Conservation (phyloP, 2,329 filamentous ascomycete species). For the Sarocladium brachiariae region DNA sequence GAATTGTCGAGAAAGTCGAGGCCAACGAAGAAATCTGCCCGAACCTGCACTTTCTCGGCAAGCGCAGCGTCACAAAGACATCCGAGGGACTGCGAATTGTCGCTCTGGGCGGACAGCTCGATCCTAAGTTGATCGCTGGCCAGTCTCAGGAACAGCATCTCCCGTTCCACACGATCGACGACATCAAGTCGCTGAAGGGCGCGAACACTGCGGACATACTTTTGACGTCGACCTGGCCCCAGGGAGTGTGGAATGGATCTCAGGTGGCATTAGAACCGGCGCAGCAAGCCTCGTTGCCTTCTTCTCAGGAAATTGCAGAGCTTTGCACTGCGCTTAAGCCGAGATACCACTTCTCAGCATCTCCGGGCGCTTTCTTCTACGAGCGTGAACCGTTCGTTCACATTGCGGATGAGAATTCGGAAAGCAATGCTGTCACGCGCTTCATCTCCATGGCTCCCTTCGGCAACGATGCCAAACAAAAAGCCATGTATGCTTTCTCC, state of each 20-base stretch:
- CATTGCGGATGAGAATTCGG: slow-evolving; percentile 35
- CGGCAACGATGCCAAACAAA: slow-evolving; percentile 70
- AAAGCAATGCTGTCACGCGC: slow-evolving; percentile 61
- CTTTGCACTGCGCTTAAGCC: slow-evolving; percentile 75
- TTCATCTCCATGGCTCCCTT: slow-evolving; percentile 85
- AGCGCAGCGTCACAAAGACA: slow-evolving; percentile 81
- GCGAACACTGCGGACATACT: slow-evolving; percentile 80
- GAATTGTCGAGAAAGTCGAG: slow-evolving; percentile 67
- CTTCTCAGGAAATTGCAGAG: slow-evolving; percentile 66
- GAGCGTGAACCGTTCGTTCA: slow-evolving; percentile 93
- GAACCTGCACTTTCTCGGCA: slow-evolving; percentile 88
- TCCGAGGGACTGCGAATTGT: slow-evolving; percentile 84
- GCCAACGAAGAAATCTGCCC: slow-evolving; percentile 69
- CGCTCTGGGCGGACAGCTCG: slow-evolving; percentile 70
- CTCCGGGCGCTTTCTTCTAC: slow-evolving; percentile 61
- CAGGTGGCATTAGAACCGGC: slow-evolving; percentile 51
- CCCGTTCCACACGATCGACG: slow-evolving; percentile 70
- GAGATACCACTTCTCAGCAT: slow-evolving; percentile 81
- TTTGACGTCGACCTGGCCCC: slow-evolving; percentile 81
- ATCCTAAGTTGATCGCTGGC: slow-evolving; percentile 52
- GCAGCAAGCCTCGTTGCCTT: slow-evolving; percentile 40
- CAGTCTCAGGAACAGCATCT: slow-evolving; percentile 65
- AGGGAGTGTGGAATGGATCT: slow-evolving; percentile 62
- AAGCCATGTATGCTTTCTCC: slow-evolving; percentile 71
- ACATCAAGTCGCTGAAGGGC: slow-evolving; percentile 68